These are phyloP conservation scores for Toxicodendron radicans DNA, from an alignment of 345 rosid species.

Conservation along the genomic window DNA sequence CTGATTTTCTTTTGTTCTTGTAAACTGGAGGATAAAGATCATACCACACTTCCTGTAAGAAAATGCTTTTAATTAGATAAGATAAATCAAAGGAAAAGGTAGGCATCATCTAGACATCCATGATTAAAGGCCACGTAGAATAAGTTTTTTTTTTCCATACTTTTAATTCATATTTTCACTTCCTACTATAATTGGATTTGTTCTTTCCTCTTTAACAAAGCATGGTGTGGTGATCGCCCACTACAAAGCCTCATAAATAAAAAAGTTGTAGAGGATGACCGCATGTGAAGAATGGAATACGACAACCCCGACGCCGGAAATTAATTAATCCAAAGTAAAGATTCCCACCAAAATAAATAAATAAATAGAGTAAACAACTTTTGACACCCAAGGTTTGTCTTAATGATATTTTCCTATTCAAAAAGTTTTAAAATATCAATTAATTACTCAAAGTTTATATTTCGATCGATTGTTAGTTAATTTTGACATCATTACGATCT, in stretches of 20 bases:
- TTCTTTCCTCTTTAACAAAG: constrained; percentile 22
- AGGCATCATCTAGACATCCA: neutral
- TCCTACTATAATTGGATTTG: neutral
- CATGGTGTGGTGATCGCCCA: constrained; percentile 11
- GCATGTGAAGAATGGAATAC: constrained; percentile 39
- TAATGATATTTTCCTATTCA: too few species aligned
- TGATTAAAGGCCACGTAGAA: constrained; percentile 1
- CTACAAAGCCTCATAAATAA: neutral
- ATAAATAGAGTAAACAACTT: too few species aligned
- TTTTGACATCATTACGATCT: too few species aligned
- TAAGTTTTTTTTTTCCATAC: too few species aligned
- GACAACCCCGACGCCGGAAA: constrained; percentile 22
- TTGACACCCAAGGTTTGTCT: too few species aligned
- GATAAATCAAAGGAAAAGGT: neutral
- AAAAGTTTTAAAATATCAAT: too few species aligned
- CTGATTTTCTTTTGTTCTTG: constrained; percentile 24
- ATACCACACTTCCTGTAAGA: too few species aligned
- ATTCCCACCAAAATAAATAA: constrained; percentile 1
- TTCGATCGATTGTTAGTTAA: too few species aligned
- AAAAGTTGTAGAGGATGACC: constrained; percentile 11
- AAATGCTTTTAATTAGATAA: neutral
- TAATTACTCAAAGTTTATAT: too few species aligned
- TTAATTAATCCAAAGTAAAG: neutral
- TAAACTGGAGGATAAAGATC: too few species aligned
- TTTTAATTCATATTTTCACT: neutral